A percentile compares a stretch with the other conserved stretches of the same genome.
These are phyloP conservation scores for Yamadazyma trypodendri DNA, from an alignment of 1,139 yeast species.

Conservation along the genomic window DNA sequence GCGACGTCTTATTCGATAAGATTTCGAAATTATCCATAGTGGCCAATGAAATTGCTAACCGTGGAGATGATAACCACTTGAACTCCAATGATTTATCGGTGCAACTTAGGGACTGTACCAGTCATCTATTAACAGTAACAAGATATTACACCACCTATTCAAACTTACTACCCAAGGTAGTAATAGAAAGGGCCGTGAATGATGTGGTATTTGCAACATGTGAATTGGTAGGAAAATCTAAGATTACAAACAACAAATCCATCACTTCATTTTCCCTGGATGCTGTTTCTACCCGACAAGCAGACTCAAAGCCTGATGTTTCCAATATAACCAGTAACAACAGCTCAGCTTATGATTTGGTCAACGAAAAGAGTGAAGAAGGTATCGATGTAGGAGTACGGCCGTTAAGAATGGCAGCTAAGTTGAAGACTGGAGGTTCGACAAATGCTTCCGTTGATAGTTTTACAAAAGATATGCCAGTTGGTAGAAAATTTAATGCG, in stretches of 20 bases:
- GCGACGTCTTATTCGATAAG: constrained; percentile 51
- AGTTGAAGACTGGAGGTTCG: constrained; percentile 21
- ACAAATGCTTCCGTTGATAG: constrained; percentile 11
- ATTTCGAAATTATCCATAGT: constrained; percentile 52
- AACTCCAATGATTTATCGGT: constrained; percentile 35
- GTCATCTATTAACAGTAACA: constrained; percentile 75
- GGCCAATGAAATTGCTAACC: constrained; percentile 49
- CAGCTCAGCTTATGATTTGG: background rate
- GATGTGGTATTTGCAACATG: constrained; percentile 75
- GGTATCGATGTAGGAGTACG: constrained; percentile 40
- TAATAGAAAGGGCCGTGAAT: constrained; percentile 75
- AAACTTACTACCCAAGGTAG: constrained; percentile 64
- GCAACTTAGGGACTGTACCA: constrained; percentile 64
- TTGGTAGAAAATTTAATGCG: constrained; percentile 11
- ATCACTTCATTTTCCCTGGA: background rate
- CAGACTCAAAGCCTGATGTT: constrained; percentile 1
- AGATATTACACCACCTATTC: constrained; percentile 71
- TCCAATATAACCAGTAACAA: background rate
- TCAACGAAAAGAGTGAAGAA: constrained; percentile 14
- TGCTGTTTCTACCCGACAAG: background rate
- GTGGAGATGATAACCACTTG: constrained; percentile 36
- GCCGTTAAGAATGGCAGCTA: constrained; percentile 59
- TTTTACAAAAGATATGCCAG: constrained; percentile 6
- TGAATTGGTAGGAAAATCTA: constrained; percentile 47
- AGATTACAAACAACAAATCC: constrained; percentile 9